Evolutionary conservation across 2,329 filamentous ascomycete genomes (phyloP).

Genomic region (Boeremia exigua): DNA sequence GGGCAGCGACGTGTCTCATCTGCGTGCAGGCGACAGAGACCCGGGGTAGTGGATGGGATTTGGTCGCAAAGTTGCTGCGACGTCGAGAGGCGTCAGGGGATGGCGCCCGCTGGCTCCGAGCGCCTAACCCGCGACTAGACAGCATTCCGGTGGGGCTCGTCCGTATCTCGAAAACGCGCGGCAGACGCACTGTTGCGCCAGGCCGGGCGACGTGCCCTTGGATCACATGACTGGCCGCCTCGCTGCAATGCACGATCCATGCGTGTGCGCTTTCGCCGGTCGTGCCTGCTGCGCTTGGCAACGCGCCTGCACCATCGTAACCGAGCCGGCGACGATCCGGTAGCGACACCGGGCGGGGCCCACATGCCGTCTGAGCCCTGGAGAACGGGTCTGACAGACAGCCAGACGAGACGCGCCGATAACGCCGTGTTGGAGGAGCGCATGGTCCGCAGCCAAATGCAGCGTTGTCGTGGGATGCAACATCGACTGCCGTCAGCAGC

Average conservation of each 20-base stretch:
- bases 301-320: background rate
- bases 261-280: background rate
- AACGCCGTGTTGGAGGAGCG: too few species aligned
- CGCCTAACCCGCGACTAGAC: constrained; percentile 12
- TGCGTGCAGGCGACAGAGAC: background rate
- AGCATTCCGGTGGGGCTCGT: constrained; percentile 13
- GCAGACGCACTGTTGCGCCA: constrained; percentile 1
- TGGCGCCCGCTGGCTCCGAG: constrained; percentile 3
- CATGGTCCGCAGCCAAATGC: too few species aligned
- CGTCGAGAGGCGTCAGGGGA: constrained; percentile 8
- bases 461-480: too few species aligned
- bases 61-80: background rate
- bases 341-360: background rate
- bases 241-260: background rate
- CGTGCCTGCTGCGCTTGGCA: constrained; percentile 10
- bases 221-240: too few species aligned
- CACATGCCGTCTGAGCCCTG: too few species aligned
- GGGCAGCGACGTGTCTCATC: constrained; percentile 20
- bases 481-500: too few species aligned
- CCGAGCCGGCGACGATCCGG: background rate
- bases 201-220: background rate
- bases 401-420: too few species aligned
- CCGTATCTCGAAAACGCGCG: constrained; percentile 4
- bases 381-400: too few species aligned
- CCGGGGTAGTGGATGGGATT: background rate